A percentile compares a stretch with the other conserved stretches of the same genome.
These are phyloP conservation scores for Chlorokybus atmophyticus DNA, from an alignment of 139 green algal genomes.

Conservation along the genomic window DNA sequence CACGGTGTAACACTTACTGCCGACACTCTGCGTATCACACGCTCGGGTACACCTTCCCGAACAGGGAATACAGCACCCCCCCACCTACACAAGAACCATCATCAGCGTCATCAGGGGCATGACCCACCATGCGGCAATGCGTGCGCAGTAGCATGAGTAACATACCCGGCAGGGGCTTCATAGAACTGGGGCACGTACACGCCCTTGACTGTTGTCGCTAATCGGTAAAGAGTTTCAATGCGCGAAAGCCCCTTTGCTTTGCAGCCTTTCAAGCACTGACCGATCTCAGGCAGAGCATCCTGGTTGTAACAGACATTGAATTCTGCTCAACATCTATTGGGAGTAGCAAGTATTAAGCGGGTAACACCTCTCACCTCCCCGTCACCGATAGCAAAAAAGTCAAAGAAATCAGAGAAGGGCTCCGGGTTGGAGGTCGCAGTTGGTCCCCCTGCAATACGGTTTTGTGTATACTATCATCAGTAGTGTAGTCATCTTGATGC, in stretches of 20 bases:
- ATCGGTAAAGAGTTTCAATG: conserved; percentile 36
- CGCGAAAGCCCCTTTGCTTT: conserved; percentile 35
- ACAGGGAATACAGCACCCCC: conserved; percentile 51
- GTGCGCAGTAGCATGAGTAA: too few species aligned
- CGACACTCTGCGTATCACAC: conserved; percentile 42
- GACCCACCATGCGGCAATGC: too few species aligned
- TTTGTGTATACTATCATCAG: too few species aligned
- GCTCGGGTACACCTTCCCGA: conserved; percentile 39
- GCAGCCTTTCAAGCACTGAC: conserved; percentile 38
- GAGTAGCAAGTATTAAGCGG: background rate
- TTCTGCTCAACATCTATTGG: background rate
- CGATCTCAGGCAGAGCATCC: conserved; percentile 42
- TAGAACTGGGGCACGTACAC: conserved; percentile 71
- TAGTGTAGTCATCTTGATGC: too few species aligned
- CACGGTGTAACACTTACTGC: conserved; percentile 7
- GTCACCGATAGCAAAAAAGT: conserved; percentile 55
- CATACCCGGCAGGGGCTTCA: conserved; percentile 30
- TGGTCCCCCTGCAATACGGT: conserved; percentile 42
- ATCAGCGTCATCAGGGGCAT: conserved; percentile 6
- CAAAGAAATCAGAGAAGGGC: conserved; percentile 59
- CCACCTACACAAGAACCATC: conserved; percentile 15
- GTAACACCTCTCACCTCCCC: conserved; percentile 27
- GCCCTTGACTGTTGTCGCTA: conserved; percentile 39
- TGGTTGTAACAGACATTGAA: conserved; percentile 2
- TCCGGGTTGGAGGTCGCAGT: conserved; percentile 63